Percentiles rank a stretch among this genome's conserved stretches.
These are phyloP conservation scores for Penicillium sp. DNA, from an alignment of 2,329 filamentous ascomycete genomes.

Conservation along the genomic window DNA sequence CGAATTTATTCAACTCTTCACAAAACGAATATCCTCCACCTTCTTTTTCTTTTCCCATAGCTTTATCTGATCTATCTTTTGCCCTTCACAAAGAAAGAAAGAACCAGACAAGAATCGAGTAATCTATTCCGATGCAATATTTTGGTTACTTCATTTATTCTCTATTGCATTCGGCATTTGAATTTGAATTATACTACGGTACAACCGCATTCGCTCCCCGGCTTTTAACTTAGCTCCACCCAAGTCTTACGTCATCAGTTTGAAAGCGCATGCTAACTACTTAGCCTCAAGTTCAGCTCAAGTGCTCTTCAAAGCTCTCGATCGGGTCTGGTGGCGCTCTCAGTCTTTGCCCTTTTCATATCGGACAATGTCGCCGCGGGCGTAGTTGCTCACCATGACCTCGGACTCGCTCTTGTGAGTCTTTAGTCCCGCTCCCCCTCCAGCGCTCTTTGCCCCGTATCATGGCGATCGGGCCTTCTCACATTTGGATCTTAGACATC, in stretches of 20 bases:
- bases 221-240: constrained; percentile 27
- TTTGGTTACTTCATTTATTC: not conserved
- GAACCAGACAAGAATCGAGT: too few relatives aligned
- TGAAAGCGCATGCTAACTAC: constrained; percentile 12
- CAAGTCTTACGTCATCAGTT: constrained; percentile 40
- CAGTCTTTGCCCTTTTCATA: constrained; percentile 10
- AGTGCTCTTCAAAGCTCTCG: constrained; percentile 1
- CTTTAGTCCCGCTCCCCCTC: not conserved
- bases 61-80: not conserved
- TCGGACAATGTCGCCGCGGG: constrained; percentile 37
- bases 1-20: not conserved
- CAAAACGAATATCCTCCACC: not conserved
- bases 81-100: not conserved
- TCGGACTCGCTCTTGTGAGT: constrained; percentile 39
- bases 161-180: not conserved
- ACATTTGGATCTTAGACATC: constrained; percentile 51
- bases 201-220: constrained; percentile 32
- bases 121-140: too few relatives aligned
- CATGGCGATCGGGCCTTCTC: constrained; percentile 5
- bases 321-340: constrained; percentile 9
- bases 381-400: constrained; percentile 41
- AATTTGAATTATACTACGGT: not conserved
- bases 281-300: not conserved
- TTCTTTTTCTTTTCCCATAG: not conserved
- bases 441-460: constrained; percentile 6